A percentile compares a stretch with the other conserved stretches of the same genome.
Conservation (phyloP, 768 basidiomycete species). For the Serendipita sp. region DNA sequence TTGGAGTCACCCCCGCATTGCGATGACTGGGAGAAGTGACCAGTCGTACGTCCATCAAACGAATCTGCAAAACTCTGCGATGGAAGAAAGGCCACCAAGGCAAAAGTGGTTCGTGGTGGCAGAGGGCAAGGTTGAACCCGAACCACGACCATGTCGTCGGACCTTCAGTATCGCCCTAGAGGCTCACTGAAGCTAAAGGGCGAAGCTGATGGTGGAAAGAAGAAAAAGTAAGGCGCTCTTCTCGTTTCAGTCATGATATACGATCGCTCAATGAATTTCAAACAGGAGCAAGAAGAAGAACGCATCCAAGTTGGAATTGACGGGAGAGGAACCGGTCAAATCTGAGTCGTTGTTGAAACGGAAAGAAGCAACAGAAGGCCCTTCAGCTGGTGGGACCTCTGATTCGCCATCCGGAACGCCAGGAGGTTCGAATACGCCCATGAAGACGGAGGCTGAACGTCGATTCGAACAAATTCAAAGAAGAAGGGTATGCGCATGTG, state of each 20-base stretch:
- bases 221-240: conserved; percentile 47
- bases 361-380: conserved; percentile 23
- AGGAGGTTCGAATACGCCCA: conserved; percentile 24
- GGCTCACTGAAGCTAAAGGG: conserved; percentile 85
- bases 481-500: conserved; percentile 42
- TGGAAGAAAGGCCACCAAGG: not conserved
- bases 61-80: not conserved
- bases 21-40: not conserved
- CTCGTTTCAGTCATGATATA: not conserved
- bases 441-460: conserved; percentile 74
- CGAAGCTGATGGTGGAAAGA: conserved; percentile 59
- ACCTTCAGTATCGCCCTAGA: conserved; percentile 71
- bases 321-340: conserved; percentile 17
- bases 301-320: conserved; percentile 42
- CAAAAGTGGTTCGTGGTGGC: not conserved
- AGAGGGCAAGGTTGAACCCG: not conserved
- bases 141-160: conserved; percentile 38
- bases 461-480: conserved; percentile 80
- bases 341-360: conserved; percentile 24
- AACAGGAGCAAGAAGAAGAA: conserved; percentile 60
- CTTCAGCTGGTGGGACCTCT: conserved; percentile 7
- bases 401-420: conserved; percentile 26
- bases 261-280: conserved; percentile 9
- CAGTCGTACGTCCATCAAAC: not conserved
- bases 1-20: not conserved